phyloP scores from a whole-genome alignment of 2,329 filamentous ascomycete species.

The Talaromyces atroroseus region DNA sequence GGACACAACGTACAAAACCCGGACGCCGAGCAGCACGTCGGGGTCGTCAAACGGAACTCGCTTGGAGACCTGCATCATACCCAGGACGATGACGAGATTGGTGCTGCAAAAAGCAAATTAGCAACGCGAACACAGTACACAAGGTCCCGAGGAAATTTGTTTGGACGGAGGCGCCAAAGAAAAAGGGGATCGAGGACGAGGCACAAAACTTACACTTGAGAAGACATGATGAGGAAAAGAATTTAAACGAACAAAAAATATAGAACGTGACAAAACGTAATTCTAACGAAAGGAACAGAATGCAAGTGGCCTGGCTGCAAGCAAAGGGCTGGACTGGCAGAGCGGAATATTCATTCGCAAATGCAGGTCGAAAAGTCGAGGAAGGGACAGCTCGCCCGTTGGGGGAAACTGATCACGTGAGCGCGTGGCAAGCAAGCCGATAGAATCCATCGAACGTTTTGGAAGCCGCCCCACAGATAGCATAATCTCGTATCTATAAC shows the following conservation, averaged over 20 bases:
- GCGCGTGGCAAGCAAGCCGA: slow-evolving; percentile 3
- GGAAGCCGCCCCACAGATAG: slow-evolving; percentile 5
- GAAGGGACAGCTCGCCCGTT: slow-evolving; percentile 7
- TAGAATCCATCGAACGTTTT: slow-evolving; percentile 4
- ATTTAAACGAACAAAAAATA: background rate
- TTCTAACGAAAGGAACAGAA: background rate
- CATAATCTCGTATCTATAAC: background rate
- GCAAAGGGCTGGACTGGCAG: background rate
- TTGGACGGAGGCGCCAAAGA: background rate
- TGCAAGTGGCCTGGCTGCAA: background rate
- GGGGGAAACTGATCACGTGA: slow-evolving; percentile 5
- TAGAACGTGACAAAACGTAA: background rate
- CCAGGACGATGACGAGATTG: slow-evolving; percentile 90
- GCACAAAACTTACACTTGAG: slow-evolving; percentile 54
- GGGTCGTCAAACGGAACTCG: slow-evolving; percentile 90
- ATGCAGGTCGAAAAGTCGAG: background rate
- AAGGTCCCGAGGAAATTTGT: background rate
- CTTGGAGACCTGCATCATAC: slow-evolving; percentile 98
- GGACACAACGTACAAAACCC: slow-evolving; percentile 60
- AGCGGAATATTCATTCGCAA: background rate
- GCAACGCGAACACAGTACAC: background rate
- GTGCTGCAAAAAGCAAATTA: slow-evolving; percentile 52
- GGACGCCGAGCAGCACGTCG: slow-evolving; percentile 60
- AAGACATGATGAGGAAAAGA: slow-evolving; percentile 51
- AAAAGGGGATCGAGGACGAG: background rate